Evolutionary conservation across 768 basidiomycete genomes (phyloP).

Genomic region (Tulasnella sp.): DNA sequence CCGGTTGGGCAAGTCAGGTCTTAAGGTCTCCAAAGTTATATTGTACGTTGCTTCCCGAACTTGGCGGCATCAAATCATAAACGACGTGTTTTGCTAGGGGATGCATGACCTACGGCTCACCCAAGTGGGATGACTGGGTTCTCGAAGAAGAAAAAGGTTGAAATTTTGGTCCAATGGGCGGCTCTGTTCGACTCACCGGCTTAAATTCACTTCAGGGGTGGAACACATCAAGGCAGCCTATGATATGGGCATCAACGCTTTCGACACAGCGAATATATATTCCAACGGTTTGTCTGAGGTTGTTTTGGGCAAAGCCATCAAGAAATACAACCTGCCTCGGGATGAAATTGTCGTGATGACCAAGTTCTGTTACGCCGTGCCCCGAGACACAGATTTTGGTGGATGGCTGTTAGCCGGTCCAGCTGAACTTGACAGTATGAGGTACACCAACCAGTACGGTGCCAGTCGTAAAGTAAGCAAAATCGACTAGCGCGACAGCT

Average conservation of each 20-base stretch:
- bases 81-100: not conserved
- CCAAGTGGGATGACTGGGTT: not conserved
- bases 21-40: slow-evolving; percentile 2
- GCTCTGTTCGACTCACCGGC: not conserved
- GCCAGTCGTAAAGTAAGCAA: slow-evolving; percentile 41
- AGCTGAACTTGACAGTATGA: slow-evolving; percentile 31
- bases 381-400: not conserved
- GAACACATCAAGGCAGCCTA: slow-evolving; percentile 3
- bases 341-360: slow-evolving; percentile 72
- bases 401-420: not conserved
- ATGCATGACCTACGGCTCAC: not conserved
- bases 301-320: slow-evolving; percentile 65
- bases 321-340: slow-evolving; percentile 35
- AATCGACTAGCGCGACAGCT: not conserved
- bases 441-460: slow-evolving; percentile 53
- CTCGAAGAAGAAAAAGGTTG: slow-evolving; percentile 6
- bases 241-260: slow-evolving; percentile 7
- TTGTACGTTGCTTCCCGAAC: not conserved
- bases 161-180: no score
- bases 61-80: not conserved
- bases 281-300: slow-evolving; percentile 40
- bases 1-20: slow-evolving; percentile 3
- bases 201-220: not conserved
- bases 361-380: slow-evolving; percentile 38
- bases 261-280: slow-evolving; percentile 3